Conservation (phyloP, 192 early-diverging fungal genomes). For the Paraglomus occultum region DNA sequence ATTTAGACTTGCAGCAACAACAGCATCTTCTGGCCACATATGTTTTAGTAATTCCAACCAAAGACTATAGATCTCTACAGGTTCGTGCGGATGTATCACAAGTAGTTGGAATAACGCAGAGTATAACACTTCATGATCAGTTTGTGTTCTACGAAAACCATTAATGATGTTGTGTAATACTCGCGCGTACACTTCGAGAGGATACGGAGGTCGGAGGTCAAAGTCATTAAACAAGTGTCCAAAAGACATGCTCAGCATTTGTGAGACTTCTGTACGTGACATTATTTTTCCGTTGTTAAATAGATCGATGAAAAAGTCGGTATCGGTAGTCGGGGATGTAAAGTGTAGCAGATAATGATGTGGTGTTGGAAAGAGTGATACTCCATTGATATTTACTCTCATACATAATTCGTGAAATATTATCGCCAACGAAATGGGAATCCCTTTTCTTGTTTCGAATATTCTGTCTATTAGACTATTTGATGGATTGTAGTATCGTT, state of each 20-base stretch:
- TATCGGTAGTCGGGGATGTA: conserved; percentile 1
- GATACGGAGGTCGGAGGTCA: neutral
- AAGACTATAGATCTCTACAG: conserved; percentile 28
- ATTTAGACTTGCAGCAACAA: conserved; percentile 17
- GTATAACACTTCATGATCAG: conserved; percentile 37
- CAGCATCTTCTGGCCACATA: conserved; percentile 40
- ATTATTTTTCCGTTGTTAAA: neutral
- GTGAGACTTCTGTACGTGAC: neutral
- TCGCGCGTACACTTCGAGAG: neutral
- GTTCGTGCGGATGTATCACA: conserved; percentile 31
- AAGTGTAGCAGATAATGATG: conserved; percentile 42
- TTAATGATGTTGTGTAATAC: neutral
- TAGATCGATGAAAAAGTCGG: neutral
- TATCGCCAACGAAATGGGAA: conserved; percentile 38
- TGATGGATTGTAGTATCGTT: conserved; percentile 38
- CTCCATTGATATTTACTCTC: conserved; percentile 33
- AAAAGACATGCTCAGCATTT: neutral
- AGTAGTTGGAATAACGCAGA: conserved; percentile 36
- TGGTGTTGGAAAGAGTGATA: conserved; percentile 37
- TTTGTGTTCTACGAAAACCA: conserved; percentile 26
- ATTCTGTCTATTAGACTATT: conserved; percentile 43
- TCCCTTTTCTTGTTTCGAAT: conserved; percentile 34
- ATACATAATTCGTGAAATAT: conserved; percentile 36
- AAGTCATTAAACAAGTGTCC: neutral
- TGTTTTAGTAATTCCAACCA: conserved; percentile 37